Base-by-base conservation (phyloP, 2,329 filamentous ascomycete species). In the Talaromyces albobiverticillius region DNA sequence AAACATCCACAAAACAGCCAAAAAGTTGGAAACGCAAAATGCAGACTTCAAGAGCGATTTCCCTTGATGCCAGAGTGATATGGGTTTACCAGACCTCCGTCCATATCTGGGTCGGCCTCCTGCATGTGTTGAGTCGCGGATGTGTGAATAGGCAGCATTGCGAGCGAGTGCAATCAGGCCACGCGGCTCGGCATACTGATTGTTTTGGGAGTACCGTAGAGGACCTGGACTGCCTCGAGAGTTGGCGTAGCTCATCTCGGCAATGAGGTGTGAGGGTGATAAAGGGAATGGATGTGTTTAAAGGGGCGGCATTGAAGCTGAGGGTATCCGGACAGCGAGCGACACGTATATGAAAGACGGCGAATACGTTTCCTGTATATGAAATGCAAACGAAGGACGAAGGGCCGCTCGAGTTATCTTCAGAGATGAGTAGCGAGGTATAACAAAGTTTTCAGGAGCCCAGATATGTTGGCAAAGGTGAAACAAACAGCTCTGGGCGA, bases 1-100 rank as follows among this genome's bases (percentile, higher is more conserved):
- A 20, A 89, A 69, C 38, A 91, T 64, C 93, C 94, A 99, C 43
- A 92, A 56, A 11, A 82, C 67, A 16, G 89, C 83, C 59, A 95
- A 69, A 14, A 86, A 69, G 67, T 89, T 87, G 32, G 84, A 82
- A 53, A 90, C 42, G 2, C 63, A 71, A 32, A 72, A 64, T 0
- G 67, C 47, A 5, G 53, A 51, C 41, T 56, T 62, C 5, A 60
- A 43, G 1, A 54, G 20, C 25, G 53, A 59, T 46, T 50, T 51
- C 4, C 46, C 51, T 29, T 61, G 57, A 25, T 55, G 63, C 26
- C 61, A 38, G 29, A 62, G 62, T 45, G 47, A 51, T 31, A 55
- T 51, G 23, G 51, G 61, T 47, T 43, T 52, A 9, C 54, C 42
- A 34, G 31, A 46, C 16, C 46, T 49, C 18, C 51, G 32, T 46